These are phyloP conservation scores for Aspergillus costaricaensis DNA, from an alignment of 2,329 filamentous ascomycete species.

Conservation along the genomic window DNA sequence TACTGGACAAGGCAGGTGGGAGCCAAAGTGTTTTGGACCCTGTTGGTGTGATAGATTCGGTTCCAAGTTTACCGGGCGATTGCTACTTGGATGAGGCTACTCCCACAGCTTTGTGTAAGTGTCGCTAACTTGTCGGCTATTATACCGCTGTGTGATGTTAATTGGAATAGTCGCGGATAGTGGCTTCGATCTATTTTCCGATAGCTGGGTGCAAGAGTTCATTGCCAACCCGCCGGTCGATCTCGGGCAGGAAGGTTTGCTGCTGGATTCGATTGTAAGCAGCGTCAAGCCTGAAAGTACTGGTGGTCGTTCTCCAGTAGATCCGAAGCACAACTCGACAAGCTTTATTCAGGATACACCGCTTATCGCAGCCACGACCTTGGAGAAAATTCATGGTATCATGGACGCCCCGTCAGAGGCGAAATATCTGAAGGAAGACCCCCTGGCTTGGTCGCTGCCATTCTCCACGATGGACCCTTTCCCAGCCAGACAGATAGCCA, in stretches of 20 bases:
- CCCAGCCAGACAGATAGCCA: background rate
- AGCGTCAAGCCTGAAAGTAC: constrained; percentile 9
- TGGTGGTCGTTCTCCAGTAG: background rate
- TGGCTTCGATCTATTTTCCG: constrained; percentile 25
- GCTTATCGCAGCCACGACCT: background rate
- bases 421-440: constrained; percentile 12
- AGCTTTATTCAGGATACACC: background rate
- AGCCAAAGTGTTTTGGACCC: no score
- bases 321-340: constrained; percentile 5
- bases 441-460: constrained; percentile 12
- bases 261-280: constrained; percentile 16
- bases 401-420: background rate
- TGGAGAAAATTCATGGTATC: background rate
- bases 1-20: background rate
- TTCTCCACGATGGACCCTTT: constrained; percentile 3
- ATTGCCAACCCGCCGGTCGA: constrained; percentile 23
- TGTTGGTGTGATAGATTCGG: background rate
- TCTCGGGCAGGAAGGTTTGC: constrained; percentile 10
- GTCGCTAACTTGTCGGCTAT: background rate
- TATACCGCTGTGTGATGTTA: background rate
- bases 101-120: constrained; percentile 15
- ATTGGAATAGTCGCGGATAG: constrained; percentile 17
- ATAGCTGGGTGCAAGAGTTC: constrained; percentile 34
- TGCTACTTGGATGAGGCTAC: constrained; percentile 8
- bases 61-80: background rate